A percentile compares a stretch with the other conserved stretches of the same genome.
phyloP scores from a whole-genome alignment of 192 early-diverging fungal species.

The Borealophlyctis nickersoniae region DNA sequence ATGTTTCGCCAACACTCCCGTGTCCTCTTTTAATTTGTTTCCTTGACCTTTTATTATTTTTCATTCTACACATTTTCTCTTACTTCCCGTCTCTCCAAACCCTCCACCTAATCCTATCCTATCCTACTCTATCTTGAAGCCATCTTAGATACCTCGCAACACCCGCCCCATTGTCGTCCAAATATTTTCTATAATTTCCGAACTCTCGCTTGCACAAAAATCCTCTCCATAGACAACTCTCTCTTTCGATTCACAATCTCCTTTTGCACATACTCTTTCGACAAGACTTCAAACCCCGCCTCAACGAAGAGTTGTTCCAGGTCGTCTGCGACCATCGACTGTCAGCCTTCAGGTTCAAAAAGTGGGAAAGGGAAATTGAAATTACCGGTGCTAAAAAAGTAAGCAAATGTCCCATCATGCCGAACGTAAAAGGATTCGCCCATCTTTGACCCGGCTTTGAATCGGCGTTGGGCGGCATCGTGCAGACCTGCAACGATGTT shows the following conservation, averaged over 20 bases:
- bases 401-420: slow-evolving; percentile 48
- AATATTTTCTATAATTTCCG: slow-evolving; percentile 7
- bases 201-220: slow-evolving; percentile 49
- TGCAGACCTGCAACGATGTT: slow-evolving; percentile 24
- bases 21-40: no score
- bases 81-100: no score
- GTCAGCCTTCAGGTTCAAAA: no score
- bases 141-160: no score
- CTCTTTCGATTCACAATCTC: slow-evolving; percentile 47
- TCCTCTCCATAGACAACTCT: slow-evolving; percentile 45
- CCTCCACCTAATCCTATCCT: no score
- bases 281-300: slow-evolving; percentile 39
- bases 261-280: slow-evolving; percentile 41
- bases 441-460: slow-evolving; percentile 47
- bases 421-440: slow-evolving; percentile 44
- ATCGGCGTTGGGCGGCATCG: slow-evolving; percentile 52
- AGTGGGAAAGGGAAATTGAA: no score
- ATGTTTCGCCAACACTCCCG: no score
- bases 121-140: no score
- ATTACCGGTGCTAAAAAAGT: slow-evolving; percentile 43
- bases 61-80: no score
- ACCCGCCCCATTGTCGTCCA: no score
- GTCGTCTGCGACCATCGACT: slow-evolving; percentile 10
- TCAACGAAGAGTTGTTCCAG: slow-evolving; percentile 32
- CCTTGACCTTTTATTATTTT: no score